These are phyloP conservation scores for Fusarium begoniae DNA, from an alignment of 2,329 filamentous ascomycete species.

Conservation along the genomic window DNA sequence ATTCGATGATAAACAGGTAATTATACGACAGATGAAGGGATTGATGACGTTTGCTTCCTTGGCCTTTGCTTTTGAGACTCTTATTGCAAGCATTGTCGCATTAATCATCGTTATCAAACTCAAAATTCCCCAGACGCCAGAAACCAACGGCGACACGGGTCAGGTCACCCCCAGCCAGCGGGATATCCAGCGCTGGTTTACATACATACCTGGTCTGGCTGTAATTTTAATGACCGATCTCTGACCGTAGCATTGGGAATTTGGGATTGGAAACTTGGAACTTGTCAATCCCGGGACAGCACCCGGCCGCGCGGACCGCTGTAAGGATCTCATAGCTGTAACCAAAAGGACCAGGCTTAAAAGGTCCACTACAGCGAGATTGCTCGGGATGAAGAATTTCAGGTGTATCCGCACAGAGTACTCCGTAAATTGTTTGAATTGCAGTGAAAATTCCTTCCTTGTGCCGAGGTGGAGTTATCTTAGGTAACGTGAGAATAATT, in stretches of 20 bases:
- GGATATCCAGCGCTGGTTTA: not conserved
- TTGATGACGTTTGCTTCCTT: constrained; percentile 17
- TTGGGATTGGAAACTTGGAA: constrained; percentile 22
- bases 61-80: not conserved
- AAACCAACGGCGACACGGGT: not conserved
- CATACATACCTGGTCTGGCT: not conserved
- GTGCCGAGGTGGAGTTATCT: constrained; percentile 9
- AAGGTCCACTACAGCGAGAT: constrained; percentile 28
- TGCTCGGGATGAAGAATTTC: constrained; percentile 21
- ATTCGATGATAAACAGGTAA: not conserved
- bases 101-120: constrained; percentile 18
- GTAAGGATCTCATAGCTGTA: constrained; percentile 3
- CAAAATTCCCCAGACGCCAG: not conserved
- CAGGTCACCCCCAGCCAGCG: not conserved
- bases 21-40: not conserved
- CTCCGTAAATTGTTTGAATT: not conserved
- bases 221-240: constrained; percentile 18
- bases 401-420: not conserved
- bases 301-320: constrained; percentile 16
- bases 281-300: constrained; percentile 5
- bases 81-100: constrained; percentile 21
- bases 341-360: constrained; percentile 11
- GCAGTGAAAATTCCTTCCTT: not conserved
- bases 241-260: constrained; percentile 18
- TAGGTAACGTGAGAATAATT: constrained; percentile 10